A percentile compares a stretch with the other conserved stretches of the same genome.
Evolutionary conservation across 2,329 filamentous ascomycete genomes (phyloP).

Genomic region (Aspergillus jensenii): DNA sequence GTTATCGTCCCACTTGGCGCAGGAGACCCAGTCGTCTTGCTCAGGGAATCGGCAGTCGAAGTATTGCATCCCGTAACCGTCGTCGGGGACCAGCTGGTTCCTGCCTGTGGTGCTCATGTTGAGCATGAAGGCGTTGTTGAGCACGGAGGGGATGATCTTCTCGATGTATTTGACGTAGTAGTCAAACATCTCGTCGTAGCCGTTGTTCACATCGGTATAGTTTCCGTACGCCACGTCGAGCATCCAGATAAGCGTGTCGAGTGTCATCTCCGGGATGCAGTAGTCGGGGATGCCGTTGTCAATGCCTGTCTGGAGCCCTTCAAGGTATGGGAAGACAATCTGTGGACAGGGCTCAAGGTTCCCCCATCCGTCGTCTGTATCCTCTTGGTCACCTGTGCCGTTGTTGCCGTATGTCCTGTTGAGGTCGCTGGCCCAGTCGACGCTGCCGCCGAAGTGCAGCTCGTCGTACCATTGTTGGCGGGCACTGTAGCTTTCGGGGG

Average conservation of each 20-base stretch:
- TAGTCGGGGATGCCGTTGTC: not conserved
- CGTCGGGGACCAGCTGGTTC: not conserved
- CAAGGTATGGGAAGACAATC: not conserved
- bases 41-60: conserved; percentile 1
- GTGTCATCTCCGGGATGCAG: not conserved
- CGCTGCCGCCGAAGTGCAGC: conserved; percentile 34
- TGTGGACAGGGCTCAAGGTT: not conserved
- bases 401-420: not conserved
- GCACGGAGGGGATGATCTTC: not conserved
- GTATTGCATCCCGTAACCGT: not conserved
- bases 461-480: conserved; percentile 20
- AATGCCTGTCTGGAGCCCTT: not conserved
- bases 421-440: conserved; percentile 40
- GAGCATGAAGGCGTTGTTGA: not conserved
- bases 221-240: conserved; percentile 1
- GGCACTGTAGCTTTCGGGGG: conserved; percentile 20
- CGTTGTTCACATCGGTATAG: conserved; percentile 11
- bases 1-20: not conserved
- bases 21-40: not conserved
- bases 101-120: not conserved
- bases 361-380: not conserved
- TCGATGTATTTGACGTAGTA: conserved; percentile 10
- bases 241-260: not conserved
- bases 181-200: conserved; percentile 10
- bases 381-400: not conserved